These are phyloP conservation scores for Elsinoe necatrix DNA, from an alignment of 2,329 filamentous ascomycete species.

Conservation along the genomic window DNA sequence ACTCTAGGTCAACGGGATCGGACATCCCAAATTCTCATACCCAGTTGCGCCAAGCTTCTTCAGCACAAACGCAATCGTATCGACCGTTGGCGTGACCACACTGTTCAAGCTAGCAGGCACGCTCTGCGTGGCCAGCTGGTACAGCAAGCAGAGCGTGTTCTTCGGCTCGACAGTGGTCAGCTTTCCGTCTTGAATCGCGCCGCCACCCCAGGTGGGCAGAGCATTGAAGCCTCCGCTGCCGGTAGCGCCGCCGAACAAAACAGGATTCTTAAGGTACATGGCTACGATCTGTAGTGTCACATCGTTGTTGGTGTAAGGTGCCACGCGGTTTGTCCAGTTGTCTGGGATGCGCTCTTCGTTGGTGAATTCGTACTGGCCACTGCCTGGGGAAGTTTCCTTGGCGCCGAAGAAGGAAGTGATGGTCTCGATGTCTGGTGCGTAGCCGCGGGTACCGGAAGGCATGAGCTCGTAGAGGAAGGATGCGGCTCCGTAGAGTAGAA, in stretches of 20 bases:
- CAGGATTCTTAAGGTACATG: conserved; percentile 36
- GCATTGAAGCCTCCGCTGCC: conserved; percentile 33
- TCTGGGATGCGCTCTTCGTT: conserved; percentile 34
- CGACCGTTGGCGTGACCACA: conserved; percentile 31
- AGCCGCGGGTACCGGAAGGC: conserved; percentile 29
- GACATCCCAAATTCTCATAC: conserved; percentile 33
- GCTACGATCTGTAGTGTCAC: conserved; percentile 34
- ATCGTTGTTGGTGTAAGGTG: conserved; percentile 31
- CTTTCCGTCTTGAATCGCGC: conserved; percentile 34
- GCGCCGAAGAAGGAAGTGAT: conserved; percentile 37
- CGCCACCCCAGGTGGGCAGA: conserved; percentile 28
- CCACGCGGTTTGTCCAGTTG: conserved; percentile 34
- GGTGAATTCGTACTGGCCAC: conserved; percentile 34
- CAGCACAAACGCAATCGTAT: conserved; percentile 27
- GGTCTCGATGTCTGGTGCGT: conserved; percentile 29
- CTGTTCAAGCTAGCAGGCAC: conserved; percentile 34
- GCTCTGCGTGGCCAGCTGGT: conserved; percentile 33
- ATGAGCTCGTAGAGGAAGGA: conserved; percentile 39
- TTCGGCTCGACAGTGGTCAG: conserved; percentile 24
- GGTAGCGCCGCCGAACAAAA: conserved; percentile 38
- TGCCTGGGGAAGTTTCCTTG: conserved; percentile 25
- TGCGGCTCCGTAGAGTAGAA: conserved; percentile 36
- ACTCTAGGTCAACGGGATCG: conserved; percentile 24
- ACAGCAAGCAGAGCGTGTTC: conserved; percentile 35
- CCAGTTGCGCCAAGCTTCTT: conserved; percentile 26